Evolutionary conservation across 306 rosid species (phyloP), one percentile per base, ranked within the genome.

Genomic region (Fagus sylvatica): DNA sequence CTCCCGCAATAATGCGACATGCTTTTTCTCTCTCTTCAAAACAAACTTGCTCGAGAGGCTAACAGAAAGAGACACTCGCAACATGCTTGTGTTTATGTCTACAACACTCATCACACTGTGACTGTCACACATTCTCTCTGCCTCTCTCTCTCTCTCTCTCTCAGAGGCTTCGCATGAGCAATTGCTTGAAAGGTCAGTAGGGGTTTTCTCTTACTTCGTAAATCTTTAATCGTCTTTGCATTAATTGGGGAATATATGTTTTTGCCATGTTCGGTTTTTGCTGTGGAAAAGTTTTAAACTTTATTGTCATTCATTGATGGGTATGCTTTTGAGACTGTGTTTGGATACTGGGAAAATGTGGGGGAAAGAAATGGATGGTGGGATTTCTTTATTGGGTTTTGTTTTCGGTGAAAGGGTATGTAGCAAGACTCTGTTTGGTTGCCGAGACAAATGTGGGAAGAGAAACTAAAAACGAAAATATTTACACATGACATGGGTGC

Each of bases 261-360:
- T 61, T 30, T 32, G 13, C 2, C 3, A 11, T 30, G 67, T 60
- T 60, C 12, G 5, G 40, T 7, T 12, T 13, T 61, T 34, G 17
- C 41, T 15, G 8, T 61, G 17, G 40, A 13, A 11, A 34, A 61
- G 7, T 61, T 61, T 12, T 37, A 5, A 36, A 1, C 12, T 13
- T 61, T 33, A 65, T 65, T 65, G 46, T 65, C 46, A 6, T 65
- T 39, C 48, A 34, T 39, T 65, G 48, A 37, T 43, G 74, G 55
- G 22, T 6, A 69, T 69, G 39, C 22, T 19, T 49, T 69, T 42
- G 74, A 30, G 55, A 69, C n/a, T 69, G 40, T 69, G 73, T 69
- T 42, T 69, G 37, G 55, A 41, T 5, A 22, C n/a, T 42, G 37
- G 54, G 55, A 49, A 49, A 46, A 34, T 65, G 28, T 62, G 41